A percentile compares a stretch with the other conserved stretches of the same genome.
Conservation (phyloP, 2,329 filamentous ascomycete genomes). For the Cytospora schulzeri region DNA sequence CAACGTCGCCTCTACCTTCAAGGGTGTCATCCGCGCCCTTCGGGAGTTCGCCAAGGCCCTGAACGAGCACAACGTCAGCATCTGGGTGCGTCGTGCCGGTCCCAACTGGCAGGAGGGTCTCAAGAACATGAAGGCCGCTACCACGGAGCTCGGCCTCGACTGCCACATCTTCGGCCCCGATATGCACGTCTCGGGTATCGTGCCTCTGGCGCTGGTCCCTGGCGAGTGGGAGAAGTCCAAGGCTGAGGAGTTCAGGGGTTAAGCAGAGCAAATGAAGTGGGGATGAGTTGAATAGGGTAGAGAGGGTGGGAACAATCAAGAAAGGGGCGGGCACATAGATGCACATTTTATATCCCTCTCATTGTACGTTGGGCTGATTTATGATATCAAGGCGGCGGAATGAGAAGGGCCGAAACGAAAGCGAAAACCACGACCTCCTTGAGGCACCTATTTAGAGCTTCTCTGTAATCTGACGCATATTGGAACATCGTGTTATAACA, state of each 20-base stretch:
- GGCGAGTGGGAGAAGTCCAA: constrained; percentile 65
- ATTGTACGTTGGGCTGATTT: constrained; percentile 21
- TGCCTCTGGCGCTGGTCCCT: constrained; percentile 80
- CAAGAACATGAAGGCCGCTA: constrained; percentile 99
- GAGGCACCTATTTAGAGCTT: constrained; percentile 27
- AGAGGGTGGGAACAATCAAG: constrained; percentile 2
- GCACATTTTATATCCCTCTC: constrained; percentile 29
- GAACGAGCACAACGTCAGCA: constrained; percentile 95
- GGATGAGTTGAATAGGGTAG: constrained; percentile 25
- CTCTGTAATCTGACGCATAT: constrained; percentile 23
- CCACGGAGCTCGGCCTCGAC: constrained; percentile 83
- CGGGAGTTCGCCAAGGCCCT: constrained; percentile 85
- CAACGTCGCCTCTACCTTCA: constrained; percentile 99
- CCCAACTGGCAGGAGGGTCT: constrained; percentile 99
- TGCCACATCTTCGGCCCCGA: constrained; percentile 69
- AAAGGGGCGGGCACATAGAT: constrained; percentile 24
- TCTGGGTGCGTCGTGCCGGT: constrained; percentile 88
- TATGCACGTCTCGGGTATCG: constrained; percentile 98
- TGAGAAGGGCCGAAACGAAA: constrained; percentile 7
- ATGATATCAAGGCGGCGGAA: constrained; percentile 22
- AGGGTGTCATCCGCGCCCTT: constrained; percentile 96
- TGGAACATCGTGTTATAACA: constrained; percentile 3
- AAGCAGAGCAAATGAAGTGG: constrained; percentile 34
- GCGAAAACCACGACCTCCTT: constrained; percentile 16
- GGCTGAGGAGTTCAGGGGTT: constrained; percentile 62